Conservation (phyloP, 805 yeast species). For the Ogataea naganishii region DNA sequence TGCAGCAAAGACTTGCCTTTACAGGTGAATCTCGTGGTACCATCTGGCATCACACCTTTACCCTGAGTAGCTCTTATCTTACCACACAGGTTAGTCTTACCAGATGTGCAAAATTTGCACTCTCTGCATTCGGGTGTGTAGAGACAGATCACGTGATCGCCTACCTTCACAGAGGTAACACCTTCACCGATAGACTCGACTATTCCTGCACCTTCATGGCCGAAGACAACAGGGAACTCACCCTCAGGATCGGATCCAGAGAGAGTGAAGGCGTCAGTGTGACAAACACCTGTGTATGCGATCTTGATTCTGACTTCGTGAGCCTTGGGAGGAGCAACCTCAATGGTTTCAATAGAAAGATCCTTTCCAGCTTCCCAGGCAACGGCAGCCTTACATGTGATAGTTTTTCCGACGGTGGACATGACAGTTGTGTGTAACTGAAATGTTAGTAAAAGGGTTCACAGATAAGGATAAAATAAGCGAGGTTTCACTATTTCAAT, state of each 20-base stretch:
- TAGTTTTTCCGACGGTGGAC: too few species aligned
- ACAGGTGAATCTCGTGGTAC: conserved; percentile 82
- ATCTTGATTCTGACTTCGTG: conserved; percentile 95
- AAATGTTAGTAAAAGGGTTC: too few species aligned
- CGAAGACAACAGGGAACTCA: conserved; percentile 84
- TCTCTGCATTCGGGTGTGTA: conserved; percentile 96
- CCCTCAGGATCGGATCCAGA: conserved; percentile 97
- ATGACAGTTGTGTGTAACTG: too few species aligned
- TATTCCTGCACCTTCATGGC: conserved; percentile 98
- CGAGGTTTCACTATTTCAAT: too few species aligned
- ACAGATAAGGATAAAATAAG: too few species aligned
- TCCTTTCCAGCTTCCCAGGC: conserved; percentile 90
- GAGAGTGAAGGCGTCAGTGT: conserved; percentile 95
- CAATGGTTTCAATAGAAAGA: conserved; percentile 74
- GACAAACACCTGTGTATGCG: conserved; percentile 89
- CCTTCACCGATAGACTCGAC: conserved; percentile 95
- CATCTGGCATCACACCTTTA: conserved; percentile 98
- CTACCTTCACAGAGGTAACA: conserved; percentile 81
- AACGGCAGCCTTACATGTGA: conserved; percentile 90
- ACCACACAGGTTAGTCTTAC: conserved; percentile 95
- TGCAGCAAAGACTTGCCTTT: conserved; percentile 81
- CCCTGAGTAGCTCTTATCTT: conserved; percentile 97
- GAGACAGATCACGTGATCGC: conserved; percentile 88
- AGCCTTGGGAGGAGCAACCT: conserved; percentile 90
- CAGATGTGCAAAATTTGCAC: conserved; percentile 90